phyloP scores from a whole-genome alignment of 2,329 filamentous ascomycete genomes.

The Calonectria hawksworthii region DNA sequence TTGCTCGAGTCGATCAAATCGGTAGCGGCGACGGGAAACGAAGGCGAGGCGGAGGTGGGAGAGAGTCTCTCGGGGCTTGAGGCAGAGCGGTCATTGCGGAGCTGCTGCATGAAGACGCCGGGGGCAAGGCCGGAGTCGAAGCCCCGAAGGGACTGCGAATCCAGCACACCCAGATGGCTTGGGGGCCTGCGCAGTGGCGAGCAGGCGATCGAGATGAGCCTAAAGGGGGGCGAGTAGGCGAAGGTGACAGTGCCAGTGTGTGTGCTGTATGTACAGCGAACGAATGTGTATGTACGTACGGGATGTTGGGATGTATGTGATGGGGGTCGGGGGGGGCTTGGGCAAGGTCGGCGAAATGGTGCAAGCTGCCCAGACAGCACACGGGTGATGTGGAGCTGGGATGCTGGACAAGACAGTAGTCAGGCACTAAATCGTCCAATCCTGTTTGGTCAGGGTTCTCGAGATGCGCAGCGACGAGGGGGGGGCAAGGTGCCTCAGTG shows the following conservation, averaged over 20 bases:
- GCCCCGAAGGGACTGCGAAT: slow-evolving; percentile 46
- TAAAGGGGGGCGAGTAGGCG: slow-evolving; percentile 33
- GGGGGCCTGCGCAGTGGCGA: slow-evolving; percentile 39
- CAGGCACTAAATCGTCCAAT: slow-evolving; percentile 18
- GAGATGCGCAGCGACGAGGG: slow-evolving; percentile 10
- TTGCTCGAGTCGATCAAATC: slow-evolving; percentile 36
- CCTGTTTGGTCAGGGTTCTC: slow-evolving; percentile 5
- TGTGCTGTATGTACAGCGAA: slow-evolving; percentile 15
- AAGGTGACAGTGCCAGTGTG: slow-evolving; percentile 26
- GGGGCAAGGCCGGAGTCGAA: slow-evolving; percentile 44
- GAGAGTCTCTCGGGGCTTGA: slow-evolving; percentile 41
- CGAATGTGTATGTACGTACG: slow-evolving; percentile 18
- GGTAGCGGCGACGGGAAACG: slow-evolving; percentile 20
- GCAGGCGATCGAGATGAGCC: slow-evolving; percentile 48
- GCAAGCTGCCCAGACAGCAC: slow-evolving; percentile 17
- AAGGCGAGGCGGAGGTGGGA: slow-evolving; percentile 31
- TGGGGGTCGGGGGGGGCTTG: slow-evolving; percentile 18
- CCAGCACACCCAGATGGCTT: slow-evolving; percentile 43
- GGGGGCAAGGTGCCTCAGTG: slow-evolving; percentile 3
- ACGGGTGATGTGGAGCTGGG: slow-evolving; percentile 20
- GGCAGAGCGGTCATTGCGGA: slow-evolving; percentile 32
- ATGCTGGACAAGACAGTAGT: slow-evolving; percentile 10
- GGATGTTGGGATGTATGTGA: slow-evolving; percentile 17
- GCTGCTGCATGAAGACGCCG: slow-evolving; percentile 51
- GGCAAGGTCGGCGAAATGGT: slow-evolving; percentile 16